Conservation (phyloP, 225 moss, liverwort and hornwort genomes). For the Sphagnum contortum region DNA sequence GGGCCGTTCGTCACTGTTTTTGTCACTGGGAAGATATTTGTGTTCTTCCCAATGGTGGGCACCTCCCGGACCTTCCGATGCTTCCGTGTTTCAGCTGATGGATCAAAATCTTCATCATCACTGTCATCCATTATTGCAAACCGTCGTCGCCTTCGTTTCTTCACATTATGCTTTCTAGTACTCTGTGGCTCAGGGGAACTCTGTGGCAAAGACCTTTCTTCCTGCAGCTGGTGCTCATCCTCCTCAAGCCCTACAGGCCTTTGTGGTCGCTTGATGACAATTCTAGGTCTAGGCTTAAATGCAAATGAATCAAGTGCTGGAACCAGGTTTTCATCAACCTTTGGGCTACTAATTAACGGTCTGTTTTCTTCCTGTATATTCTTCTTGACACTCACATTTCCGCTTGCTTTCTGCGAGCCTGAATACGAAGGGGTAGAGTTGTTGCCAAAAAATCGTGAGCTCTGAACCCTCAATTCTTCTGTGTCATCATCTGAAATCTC, state of each 20-base stretch:
- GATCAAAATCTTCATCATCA: slow-evolving; percentile 67
- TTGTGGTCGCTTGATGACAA: slow-evolving; percentile 32
- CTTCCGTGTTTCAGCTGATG: slow-evolving; percentile 24
- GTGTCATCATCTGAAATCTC: slow-evolving; percentile 35
- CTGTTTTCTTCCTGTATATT: slow-evolving; percentile 10
- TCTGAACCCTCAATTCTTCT: slow-evolving; percentile 23
- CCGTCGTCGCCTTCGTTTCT: slow-evolving; percentile 39
- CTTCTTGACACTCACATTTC: slow-evolving; percentile 17
- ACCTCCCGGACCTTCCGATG: slow-evolving; percentile 10
- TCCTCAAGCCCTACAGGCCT: slow-evolving; percentile 31
- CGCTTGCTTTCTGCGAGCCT: slow-evolving; percentile 15
- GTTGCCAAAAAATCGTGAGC: slow-evolving; percentile 25
- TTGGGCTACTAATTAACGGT: slow-evolving; percentile 14
- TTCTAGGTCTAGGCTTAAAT: slow-evolving; percentile 20
- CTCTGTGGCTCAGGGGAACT: slow-evolving; percentile 11
- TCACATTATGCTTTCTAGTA: slow-evolving; percentile 12
- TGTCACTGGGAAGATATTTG: slow-evolving; percentile 1
- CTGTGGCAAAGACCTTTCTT: slow-evolving; percentile 13
- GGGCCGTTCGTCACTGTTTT: not conserved
- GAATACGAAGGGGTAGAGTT: slow-evolving; percentile 7
- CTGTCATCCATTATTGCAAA: slow-evolving; percentile 42
- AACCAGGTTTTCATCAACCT: slow-evolving; percentile 26
- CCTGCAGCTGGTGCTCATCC: slow-evolving; percentile 18
- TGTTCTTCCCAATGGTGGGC: slow-evolving; percentile 6
- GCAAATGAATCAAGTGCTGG: slow-evolving; percentile 16